Conservation (phyloP, 2,329 filamentous ascomycete genomes). For the Mycogone perniciosa region DNA sequence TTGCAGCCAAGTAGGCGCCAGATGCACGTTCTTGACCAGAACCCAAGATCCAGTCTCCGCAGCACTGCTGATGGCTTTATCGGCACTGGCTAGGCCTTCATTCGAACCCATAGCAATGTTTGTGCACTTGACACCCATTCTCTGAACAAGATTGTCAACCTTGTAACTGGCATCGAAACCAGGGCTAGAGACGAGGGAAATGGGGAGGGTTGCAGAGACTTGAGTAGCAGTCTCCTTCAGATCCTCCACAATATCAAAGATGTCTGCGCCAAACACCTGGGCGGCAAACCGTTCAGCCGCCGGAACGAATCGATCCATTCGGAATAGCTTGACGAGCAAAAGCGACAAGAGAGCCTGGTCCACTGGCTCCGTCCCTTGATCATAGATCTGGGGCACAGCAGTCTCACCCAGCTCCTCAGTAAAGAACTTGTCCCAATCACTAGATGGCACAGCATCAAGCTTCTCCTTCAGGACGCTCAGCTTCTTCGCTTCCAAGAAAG, state of each 20-base stretch:
- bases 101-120: slow-evolving; percentile 99
- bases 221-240: slow-evolving; percentile 78
- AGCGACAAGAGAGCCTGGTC: slow-evolving; percentile 79
- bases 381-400: slow-evolving; percentile 71
- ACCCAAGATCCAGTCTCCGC: slow-evolving; percentile 93
- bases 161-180: slow-evolving; percentile 99
- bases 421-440: slow-evolving; percentile 76
- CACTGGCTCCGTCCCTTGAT: slow-evolving; percentile 52
- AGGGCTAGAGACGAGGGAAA: slow-evolving; percentile 88
- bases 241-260: slow-evolving; percentile 81
- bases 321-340: slow-evolving; percentile 87
- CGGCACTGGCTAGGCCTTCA: slow-evolving; percentile 83
- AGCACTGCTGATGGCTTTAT: slow-evolving; percentile 90
- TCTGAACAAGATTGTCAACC: slow-evolving; percentile 88
- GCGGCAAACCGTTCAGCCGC: slow-evolving; percentile 85
- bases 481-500: slow-evolving; percentile 61
- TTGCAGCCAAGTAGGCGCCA: slow-evolving; percentile 93
- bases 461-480: slow-evolving; percentile 68
- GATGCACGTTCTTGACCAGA: slow-evolving; percentile 96
- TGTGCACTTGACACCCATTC: slow-evolving; percentile 73
- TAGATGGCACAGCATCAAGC: slow-evolving; percentile 54
- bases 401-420: slow-evolving; percentile 81
- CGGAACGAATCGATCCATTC: slow-evolving; percentile 91
- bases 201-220: slow-evolving; percentile 75
- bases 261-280: slow-evolving; percentile 73